Conservation (phyloP, 257 asterid species). For the Fraxinus quadrangulata region DNA sequence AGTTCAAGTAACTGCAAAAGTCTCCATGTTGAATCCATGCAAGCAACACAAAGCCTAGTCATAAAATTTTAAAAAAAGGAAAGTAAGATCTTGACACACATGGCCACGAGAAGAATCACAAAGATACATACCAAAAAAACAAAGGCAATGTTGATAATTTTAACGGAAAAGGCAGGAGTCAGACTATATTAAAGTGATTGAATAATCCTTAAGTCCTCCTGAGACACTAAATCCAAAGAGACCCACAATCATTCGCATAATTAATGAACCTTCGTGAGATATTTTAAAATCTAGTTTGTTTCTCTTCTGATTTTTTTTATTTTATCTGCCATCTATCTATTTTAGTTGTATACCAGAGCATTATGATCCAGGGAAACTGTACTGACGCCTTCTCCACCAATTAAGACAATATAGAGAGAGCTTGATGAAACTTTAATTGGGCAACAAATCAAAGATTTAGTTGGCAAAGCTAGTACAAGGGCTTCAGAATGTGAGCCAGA, state of each 20-base stretch:
- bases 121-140: not conserved
- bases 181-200: not conserved
- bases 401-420: not conserved
- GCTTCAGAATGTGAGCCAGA: not conserved
- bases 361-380: not conserved
- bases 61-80: slow-evolving; percentile 9
- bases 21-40: slow-evolving; percentile 66
- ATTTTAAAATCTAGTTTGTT: not conserved
- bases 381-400: not conserved
- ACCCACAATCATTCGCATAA: not conserved
- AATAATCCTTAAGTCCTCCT: not conserved
- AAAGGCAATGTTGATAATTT: not conserved
- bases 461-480: not conserved
- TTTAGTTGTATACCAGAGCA: not conserved
- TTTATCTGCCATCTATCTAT: not conserved
- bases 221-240: not conserved
- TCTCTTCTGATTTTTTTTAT: not conserved
- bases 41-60: slow-evolving; percentile 67
- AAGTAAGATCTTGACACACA: not conserved
- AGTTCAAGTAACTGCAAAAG: slow-evolving; percentile 57
- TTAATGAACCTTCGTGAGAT: not conserved
- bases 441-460: not conserved
- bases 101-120: not conserved
- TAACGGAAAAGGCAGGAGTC: not conserved
- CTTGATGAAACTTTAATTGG: not conserved